A percentile compares a stretch with the other conserved stretches of the same genome.
Conservation (phyloP, 164 flowering plant genomes). For the Protea cynaroides region DNA sequence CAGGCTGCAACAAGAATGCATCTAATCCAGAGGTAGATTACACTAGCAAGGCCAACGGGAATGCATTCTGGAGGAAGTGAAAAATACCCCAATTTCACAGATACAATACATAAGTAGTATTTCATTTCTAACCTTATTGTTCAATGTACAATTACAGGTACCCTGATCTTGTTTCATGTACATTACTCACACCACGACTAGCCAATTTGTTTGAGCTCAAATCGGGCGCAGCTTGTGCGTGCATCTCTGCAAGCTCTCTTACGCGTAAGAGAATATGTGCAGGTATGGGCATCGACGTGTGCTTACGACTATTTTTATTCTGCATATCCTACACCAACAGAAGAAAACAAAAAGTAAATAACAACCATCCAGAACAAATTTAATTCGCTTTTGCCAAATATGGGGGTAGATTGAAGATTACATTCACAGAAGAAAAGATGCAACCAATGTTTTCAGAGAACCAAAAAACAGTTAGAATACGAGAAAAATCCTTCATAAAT, state of each 20-base stretch:
- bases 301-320: slow-evolving; percentile 53
- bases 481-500: no score
- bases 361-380: no score
- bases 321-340: slow-evolving; percentile 9
- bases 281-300: slow-evolving; percentile 68
- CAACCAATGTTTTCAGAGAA: no score
- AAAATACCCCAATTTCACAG: no score
- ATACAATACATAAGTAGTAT: not conserved
- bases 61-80: no score
- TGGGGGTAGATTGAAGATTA: no score
- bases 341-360: not conserved
- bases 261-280: slow-evolving; percentile 54
- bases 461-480: no score
- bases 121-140: not conserved
- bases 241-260: slow-evolving; percentile 85
- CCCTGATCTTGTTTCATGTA: slow-evolving; percentile 44
- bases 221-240: slow-evolving; percentile 40
- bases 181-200: slow-evolving; percentile 24
- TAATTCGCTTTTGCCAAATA: no score
- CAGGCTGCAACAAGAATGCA: no score
- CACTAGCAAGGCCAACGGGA: no score
- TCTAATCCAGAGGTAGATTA: no score
- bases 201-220: slow-evolving; percentile 31
- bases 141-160: slow-evolving; percentile 39
- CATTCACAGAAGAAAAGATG: no score